Evolutionary conservation across 2,329 filamentous ascomycete genomes (phyloP).

Genomic region (Calonectria pseudoreteaudii): DNA sequence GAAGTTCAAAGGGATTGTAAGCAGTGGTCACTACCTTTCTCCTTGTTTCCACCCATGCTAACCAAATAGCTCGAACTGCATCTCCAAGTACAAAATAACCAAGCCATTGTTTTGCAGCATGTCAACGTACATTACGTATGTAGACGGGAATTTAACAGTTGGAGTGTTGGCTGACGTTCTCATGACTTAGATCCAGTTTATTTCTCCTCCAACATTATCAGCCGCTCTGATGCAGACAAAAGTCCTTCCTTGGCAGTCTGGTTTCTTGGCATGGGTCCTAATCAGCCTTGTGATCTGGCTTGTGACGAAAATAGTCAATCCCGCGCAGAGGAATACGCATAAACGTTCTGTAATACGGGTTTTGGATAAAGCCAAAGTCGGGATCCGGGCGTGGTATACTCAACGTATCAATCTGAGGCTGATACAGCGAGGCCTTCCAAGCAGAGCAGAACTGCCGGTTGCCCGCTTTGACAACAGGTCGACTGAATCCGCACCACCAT

Average conservation of each 20-base stretch:
- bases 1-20: not conserved
- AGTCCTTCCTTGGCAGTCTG: not conserved
- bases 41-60: not conserved
- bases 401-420: not conserved
- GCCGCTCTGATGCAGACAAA: not conserved
- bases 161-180: not conserved
- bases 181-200: not conserved
- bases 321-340: not conserved
- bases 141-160: fast-evolving
- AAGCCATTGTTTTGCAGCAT: not conserved
- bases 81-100: not conserved
- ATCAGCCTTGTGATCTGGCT: not conserved
- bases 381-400: not conserved
- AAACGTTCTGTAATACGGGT: no score
- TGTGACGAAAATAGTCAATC: no score
- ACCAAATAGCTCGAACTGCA: not conserved
- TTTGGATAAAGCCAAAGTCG: not conserved
- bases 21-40: fast-evolving
- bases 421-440: no score
- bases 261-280: not conserved
- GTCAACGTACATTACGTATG: not conserved
- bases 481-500: not conserved
- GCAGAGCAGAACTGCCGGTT: not conserved
- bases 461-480: not conserved
- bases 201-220: not conserved